These are phyloP conservation scores for Tulasnella sp. DNA, from an alignment of 768 basidiomycete genomes.

Conservation along the genomic window DNA sequence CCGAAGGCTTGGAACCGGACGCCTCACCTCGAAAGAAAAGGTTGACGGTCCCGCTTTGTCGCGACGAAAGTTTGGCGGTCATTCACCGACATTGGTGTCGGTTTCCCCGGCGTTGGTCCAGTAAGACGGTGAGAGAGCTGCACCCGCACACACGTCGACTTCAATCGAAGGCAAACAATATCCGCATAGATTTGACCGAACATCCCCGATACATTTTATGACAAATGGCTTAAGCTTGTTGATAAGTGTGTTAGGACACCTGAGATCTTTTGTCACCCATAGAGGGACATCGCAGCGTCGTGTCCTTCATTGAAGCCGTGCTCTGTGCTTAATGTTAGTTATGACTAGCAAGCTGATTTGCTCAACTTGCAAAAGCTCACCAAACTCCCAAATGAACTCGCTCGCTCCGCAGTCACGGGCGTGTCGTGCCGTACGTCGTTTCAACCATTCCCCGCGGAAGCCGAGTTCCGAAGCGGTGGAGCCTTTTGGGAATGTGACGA, in stretches of 20 bases:
- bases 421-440: conserved; percentile 40
- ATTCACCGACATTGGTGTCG: too few relatives aligned
- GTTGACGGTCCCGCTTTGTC: neutral
- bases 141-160: neutral
- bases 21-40: neutral
- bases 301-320: conserved; percentile 58
- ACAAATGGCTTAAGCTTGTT: neutral
- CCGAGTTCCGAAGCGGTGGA: conserved; percentile 48
- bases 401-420: conserved; percentile 35
- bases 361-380: conserved; percentile 31
- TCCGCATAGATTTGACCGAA: neutral
- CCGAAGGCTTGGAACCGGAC: too few relatives aligned
- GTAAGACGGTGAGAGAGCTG: neutral
- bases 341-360: neutral
- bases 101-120: too few relatives aligned
- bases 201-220: neutral
- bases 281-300: conserved; percentile 29
- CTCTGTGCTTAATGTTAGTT: conserved; percentile 32
- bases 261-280: neutral
- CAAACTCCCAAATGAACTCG: conserved; percentile 57
- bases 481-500: conserved; percentile 35
- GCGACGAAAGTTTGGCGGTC: neutral
- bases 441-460: conserved; percentile 55
- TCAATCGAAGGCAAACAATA: neutral
- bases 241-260: neutral